Conservation (phyloP, 2,329 filamentous ascomycete genomes). For the Bertia moriformis region DNA sequence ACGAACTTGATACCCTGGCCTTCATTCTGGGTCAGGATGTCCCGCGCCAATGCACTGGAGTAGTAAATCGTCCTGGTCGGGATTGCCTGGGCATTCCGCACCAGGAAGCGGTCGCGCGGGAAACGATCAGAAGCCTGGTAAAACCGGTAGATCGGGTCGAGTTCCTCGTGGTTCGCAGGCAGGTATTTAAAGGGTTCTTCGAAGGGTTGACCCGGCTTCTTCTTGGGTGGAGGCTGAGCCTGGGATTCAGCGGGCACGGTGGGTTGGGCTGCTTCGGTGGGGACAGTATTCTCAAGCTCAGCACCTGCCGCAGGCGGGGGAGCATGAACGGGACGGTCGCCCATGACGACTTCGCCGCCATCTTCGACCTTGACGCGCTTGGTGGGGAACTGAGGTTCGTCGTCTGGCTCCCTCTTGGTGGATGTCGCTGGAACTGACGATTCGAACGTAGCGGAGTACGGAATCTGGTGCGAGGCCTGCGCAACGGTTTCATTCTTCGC, state of each 20-base stretch:
- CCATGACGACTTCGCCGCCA: conserved; percentile 7
- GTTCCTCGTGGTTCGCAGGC: conserved; percentile 56
- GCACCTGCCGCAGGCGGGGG: conserved; percentile 12
- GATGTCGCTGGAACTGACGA: background rate
- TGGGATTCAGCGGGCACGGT: conserved; percentile 11
- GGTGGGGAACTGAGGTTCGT: background rate
- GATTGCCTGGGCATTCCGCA: conserved; percentile 77
- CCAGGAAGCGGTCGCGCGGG: conserved; percentile 84
- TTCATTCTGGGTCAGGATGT: conserved; percentile 77
- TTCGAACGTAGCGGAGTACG: conserved; percentile 5
- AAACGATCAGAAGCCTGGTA: conserved; percentile 76
- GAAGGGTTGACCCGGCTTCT: conserved; percentile 32
- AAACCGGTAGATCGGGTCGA: conserved; percentile 66
- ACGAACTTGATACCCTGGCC: conserved; percentile 87
- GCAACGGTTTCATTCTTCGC: conserved; percentile 3
- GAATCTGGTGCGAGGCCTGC: conserved; percentile 3
- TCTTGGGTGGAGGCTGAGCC: conserved; percentile 22
- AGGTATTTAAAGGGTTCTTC: conserved; percentile 97
- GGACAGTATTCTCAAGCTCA: conserved; percentile 3
- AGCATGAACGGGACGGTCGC: conserved; percentile 14
- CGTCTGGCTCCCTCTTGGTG: background rate
- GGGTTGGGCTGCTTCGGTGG: conserved; percentile 7
- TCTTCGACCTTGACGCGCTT: conserved; percentile 8
- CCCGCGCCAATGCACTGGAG: conserved; percentile 68
- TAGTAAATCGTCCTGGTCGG: conserved; percentile 95